phyloP scores from a whole-genome alignment of 495 filamentous ascomycete genomes.

The Penicillium flavigenum region DNA sequence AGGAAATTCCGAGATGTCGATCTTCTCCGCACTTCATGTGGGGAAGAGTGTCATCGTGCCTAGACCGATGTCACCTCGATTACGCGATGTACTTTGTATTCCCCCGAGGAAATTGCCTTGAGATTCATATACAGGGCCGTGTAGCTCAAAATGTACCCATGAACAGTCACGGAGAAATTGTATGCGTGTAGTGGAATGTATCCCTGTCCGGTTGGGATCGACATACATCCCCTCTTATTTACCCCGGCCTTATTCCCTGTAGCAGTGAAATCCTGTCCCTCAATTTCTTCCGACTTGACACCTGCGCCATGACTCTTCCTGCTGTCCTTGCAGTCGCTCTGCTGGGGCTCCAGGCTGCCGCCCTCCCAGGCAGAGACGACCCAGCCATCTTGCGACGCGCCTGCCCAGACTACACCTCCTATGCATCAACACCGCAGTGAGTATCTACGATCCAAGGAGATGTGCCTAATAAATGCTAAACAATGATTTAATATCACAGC shows the following conservation, averaged over 20 bases:
- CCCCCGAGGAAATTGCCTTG: slow-evolving; percentile 3
- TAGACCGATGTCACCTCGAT: slow-evolving; percentile 28
- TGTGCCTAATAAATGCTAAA: not conserved
- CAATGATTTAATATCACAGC: slow-evolving; percentile 36
- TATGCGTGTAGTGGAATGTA: slow-evolving; percentile 10
- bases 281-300: slow-evolving; percentile 2
- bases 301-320: slow-evolving; percentile 21
- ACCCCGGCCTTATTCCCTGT: slow-evolving; percentile 7
- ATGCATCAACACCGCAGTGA: slow-evolving; percentile 48
- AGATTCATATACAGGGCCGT: not conserved
- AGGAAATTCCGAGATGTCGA: slow-evolving; percentile 21
- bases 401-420: slow-evolving; percentile 53
- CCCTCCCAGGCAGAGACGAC: slow-evolving; percentile 29
- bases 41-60: slow-evolving; percentile 17
- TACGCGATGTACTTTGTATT: slow-evolving; percentile 15
- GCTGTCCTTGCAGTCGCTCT: slow-evolving; percentile 30
- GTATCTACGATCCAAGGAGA: slow-evolving; percentile 14
- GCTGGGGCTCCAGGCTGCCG: slow-evolving; percentile 26
- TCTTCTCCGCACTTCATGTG: slow-evolving; percentile 31
- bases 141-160: not conserved
- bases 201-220: slow-evolving; percentile 28
- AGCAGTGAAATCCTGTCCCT: slow-evolving; percentile 4
- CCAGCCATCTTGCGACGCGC: slow-evolving; percentile 40
- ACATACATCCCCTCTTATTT: slow-evolving; percentile 20
- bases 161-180: not conserved